A percentile compares a stretch with the other conserved stretches of the same genome.
These are phyloP conservation scores for Symbiodinium natans DNA, from an alignment of 73 alveolate species.

Conservation along the genomic window DNA sequence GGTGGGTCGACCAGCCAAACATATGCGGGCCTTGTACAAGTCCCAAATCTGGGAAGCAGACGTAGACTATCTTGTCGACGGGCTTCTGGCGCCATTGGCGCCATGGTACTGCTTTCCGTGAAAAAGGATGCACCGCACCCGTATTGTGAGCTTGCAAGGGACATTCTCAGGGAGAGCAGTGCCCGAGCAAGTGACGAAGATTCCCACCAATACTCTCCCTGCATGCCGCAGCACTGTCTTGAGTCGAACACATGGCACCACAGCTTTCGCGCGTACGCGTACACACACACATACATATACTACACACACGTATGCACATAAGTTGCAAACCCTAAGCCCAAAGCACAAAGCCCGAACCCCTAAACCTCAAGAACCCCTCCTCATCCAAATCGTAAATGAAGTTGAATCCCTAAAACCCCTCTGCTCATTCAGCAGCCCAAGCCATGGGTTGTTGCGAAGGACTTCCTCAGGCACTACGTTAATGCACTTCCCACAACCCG, in stretches of 20 bases:
- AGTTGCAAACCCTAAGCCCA: background rate
- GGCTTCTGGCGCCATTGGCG: too few relatives aligned
- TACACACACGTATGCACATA: background rate
- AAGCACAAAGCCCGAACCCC: background rate
- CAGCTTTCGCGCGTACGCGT: background rate
- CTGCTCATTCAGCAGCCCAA: too few relatives aligned
- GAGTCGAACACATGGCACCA: background rate
- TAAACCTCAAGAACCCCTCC: background rate
- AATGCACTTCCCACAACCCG: background rate
- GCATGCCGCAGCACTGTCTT: background rate
- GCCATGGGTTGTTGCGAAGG: background rate
- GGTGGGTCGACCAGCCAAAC: too few relatives aligned
- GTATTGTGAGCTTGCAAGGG: too few relatives aligned
- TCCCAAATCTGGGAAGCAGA: too few relatives aligned
- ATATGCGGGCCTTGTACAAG: too few relatives aligned
- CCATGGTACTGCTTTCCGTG: too few relatives aligned
- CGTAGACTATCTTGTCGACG: too few relatives aligned
- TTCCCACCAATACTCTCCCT: background rate
- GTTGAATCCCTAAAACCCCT: background rate
- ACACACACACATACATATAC: too few relatives aligned
- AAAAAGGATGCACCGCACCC: too few relatives aligned
- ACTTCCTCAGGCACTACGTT: background rate
- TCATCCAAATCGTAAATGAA: background rate
- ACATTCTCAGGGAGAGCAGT: too few relatives aligned
- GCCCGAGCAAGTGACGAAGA: too few relatives aligned